Base-by-base conservation (phyloP, 2,329 filamentous ascomycete species). In the Parasarocladium wereldwijsianum region DNA sequence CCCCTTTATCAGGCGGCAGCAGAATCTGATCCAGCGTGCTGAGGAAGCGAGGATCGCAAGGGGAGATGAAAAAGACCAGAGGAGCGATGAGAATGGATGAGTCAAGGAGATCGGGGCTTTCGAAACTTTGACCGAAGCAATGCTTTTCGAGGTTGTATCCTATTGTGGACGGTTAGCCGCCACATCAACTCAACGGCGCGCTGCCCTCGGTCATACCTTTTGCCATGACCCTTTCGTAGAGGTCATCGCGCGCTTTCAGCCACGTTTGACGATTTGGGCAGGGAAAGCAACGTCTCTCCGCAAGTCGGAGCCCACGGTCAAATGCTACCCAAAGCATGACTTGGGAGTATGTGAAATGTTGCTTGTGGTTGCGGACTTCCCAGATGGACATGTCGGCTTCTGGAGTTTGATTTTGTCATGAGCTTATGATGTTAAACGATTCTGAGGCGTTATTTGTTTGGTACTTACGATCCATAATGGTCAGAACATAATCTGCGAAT, bases 261-360 rank as follows among this genome's bases (percentile, higher is more conserved):
- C 80, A 86, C 29, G 67, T 63, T 23, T 47, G 50, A 3, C 77
- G 64, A 41, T 78, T 76, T 2, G 77, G 79, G 36, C 80, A 85
- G 0, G 80, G 79, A 14, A 86, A 66, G 41, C 74, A 78, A 32
- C 81, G 61, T 51, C 84, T 86, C 12, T 85, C 78, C 4, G 76
- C 63, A 1, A 85, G 64, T 2, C 80, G 76, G 9, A 85, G 54
- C 8, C 75, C 79, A 5, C 79, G 72, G 46, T 86, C 80, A 37
- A 86, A 71, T 12, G 79, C 77, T 4, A 86, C 80, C 80, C 79
- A 86, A 14, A 86, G 63, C 74, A 85, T 81, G 38, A 86, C 65
- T 46, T 85, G 82, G n/a, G 75, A 81, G 51, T 85, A 86, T 10
- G 76, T 70, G 40, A 84, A 86, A 43, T 83, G 70, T 49, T 84